These are phyloP conservation scores for Salvia splendens DNA, from an alignment of 257 asterid genomes.

Conservation along the genomic window DNA sequence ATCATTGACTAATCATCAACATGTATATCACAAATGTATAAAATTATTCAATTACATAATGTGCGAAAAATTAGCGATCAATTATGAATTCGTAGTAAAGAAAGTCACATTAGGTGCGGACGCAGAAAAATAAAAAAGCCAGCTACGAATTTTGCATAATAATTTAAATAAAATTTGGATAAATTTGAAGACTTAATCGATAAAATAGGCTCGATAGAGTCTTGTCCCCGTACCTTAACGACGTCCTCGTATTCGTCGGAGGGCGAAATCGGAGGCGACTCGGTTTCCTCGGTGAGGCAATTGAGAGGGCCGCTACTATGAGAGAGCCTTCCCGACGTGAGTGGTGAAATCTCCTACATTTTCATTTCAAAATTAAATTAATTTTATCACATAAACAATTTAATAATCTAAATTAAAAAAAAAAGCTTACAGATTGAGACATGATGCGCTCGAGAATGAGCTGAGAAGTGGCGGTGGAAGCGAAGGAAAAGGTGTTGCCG, in stretches of 20 bases:
- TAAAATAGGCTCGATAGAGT: too few relatives aligned
- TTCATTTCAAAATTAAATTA: neutral
- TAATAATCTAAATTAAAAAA: too few relatives aligned
- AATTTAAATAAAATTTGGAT: too few relatives aligned
- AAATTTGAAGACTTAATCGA: too few relatives aligned
- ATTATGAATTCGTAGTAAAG: conserved; percentile 3
- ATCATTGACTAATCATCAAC: conserved; percentile 62
- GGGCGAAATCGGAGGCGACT: conserved; percentile 89
- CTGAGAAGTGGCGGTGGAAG: conserved; percentile 96
- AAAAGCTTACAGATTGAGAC: conserved; percentile 82
- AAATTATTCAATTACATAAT: too few relatives aligned
- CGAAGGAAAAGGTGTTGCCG: conserved; percentile 87
- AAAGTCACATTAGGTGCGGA: too few relatives aligned
- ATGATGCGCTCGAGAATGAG: conserved; percentile 94
- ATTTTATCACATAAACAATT: neutral
- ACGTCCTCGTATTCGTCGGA: conserved; percentile 92
- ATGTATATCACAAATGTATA: too few relatives aligned
- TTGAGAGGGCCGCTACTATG: conserved; percentile 96
- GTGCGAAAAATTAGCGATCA: too few relatives aligned
- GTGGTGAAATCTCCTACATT: conserved; percentile 85
- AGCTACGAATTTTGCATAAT: too few relatives aligned
- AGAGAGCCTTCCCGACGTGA: conserved; percentile 95
- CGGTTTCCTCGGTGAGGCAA: conserved; percentile 79
- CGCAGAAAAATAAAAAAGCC: too few relatives aligned
- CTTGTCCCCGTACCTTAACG: conserved; percentile 49